phyloP scores from a whole-genome alignment of 2,329 filamentous ascomycete species.

The Penicillium olsonii region DNA sequence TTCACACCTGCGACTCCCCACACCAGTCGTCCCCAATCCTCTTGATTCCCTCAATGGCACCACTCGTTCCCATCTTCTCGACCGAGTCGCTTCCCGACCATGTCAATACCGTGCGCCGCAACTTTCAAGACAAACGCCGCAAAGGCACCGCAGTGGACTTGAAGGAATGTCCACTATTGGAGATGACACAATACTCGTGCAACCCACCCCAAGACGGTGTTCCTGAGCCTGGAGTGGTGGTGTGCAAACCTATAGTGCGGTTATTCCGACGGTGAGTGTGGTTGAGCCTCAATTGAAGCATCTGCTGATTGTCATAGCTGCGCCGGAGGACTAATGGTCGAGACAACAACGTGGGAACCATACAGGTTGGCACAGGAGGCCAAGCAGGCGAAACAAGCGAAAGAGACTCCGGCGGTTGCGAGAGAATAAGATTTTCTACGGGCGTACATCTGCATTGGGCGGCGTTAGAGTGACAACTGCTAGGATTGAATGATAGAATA shows the following conservation, averaged over 20 bases:
- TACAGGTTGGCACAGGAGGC: conserved; percentile 35
- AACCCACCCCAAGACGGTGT: conserved; percentile 51
- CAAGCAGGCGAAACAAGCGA: conserved; percentile 26
- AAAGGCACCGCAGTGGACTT: conserved; percentile 56
- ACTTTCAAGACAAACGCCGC: conserved; percentile 53
- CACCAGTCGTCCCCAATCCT: not conserved
- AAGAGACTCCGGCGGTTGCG: conserved; percentile 9
- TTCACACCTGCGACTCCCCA: conserved; percentile 1
- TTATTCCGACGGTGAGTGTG: conserved; percentile 58
- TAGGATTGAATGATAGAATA: conserved; percentile 11
- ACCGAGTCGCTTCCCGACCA: conserved; percentile 53
- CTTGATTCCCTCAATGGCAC: conserved; percentile 50
- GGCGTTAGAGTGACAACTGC: conserved; percentile 16
- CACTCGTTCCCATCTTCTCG: conserved; percentile 56
- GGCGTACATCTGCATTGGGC: conserved; percentile 12
- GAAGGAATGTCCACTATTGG: conserved; percentile 57
- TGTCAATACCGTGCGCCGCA: conserved; percentile 49
- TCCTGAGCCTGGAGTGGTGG: conserved; percentile 46
- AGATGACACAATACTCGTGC: conserved; percentile 65
- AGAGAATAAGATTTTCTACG: conserved; percentile 19
- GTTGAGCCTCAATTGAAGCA: not conserved
- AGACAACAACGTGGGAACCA: conserved; percentile 63
- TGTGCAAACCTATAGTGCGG: conserved; percentile 59
- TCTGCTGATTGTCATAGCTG: conserved; percentile 36
- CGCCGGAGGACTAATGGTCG: conserved; percentile 58